These are phyloP conservation scores for Lophiostoma macrostomum DNA, from an alignment of 495 filamentous ascomycete species.

Conservation along the genomic window DNA sequence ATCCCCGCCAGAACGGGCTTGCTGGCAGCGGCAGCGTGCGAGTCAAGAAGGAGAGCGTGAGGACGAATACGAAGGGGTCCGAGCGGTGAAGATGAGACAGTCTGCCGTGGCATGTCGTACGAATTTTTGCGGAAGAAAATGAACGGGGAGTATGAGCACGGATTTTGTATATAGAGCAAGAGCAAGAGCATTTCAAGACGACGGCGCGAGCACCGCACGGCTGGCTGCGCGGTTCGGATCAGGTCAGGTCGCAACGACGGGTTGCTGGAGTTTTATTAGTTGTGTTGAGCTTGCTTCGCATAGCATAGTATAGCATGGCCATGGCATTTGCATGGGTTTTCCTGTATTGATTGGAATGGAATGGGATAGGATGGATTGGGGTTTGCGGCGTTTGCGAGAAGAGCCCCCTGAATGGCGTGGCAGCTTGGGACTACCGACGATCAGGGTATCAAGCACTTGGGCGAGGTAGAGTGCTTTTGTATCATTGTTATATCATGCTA, in stretches of 20 bases:
- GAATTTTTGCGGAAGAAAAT: background rate
- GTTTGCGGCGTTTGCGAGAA: no score
- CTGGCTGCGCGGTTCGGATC: constrained; percentile 15
- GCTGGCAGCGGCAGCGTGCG: constrained; percentile 17
- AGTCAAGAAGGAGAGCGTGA: constrained; percentile 23
- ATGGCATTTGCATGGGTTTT: no score
- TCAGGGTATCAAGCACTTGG: background rate
- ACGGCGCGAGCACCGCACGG: constrained; percentile 7
- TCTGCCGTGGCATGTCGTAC: no score
- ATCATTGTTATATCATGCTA: no score
- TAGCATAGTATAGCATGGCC: no score
- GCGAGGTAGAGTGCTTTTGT: no score
- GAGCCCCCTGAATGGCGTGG: background rate
- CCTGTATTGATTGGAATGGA: no score
- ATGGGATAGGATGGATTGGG: no score
- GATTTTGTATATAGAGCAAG: constrained; percentile 9
- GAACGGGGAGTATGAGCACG: background rate
- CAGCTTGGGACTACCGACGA: no score
- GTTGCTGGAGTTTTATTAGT: no score
- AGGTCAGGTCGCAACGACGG: no score
- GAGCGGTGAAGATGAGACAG: constrained; percentile 16
- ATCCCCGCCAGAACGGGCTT: background rate
- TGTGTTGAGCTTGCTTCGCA: no score
- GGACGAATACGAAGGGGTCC: constrained; percentile 13
- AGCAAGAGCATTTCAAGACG: background rate